These are phyloP conservation scores for Quercus aquifolioides DNA, from an alignment of 306 rosid species.

Conservation along the genomic window DNA sequence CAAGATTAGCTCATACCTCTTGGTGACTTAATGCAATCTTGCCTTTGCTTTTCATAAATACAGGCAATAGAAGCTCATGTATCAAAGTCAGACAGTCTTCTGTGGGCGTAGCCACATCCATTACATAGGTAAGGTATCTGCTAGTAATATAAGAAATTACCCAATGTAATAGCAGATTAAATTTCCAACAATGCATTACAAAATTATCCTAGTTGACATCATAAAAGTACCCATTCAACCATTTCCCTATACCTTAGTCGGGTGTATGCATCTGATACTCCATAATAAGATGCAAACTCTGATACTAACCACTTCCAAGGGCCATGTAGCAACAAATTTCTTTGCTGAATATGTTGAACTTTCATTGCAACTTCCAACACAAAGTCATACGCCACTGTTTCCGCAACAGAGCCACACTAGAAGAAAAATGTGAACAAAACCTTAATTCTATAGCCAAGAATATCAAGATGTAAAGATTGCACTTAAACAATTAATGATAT, in stretches of 20 bases:
- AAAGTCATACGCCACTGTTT: constrained; percentile 33
- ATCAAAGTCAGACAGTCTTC: constrained; percentile 27
- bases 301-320: constrained; percentile 38
- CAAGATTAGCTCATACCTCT: constrained; percentile 20
- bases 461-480: background rate
- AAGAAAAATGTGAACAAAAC: background rate
- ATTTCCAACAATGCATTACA: background rate
- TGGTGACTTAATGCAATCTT: constrained; percentile 22
- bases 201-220: background rate
- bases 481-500: background rate
- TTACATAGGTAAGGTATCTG: constrained; percentile 35
- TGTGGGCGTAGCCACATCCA: constrained; percentile 51
- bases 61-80: constrained; percentile 24
- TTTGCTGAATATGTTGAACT: constrained; percentile 27
- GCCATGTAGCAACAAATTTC: constrained; percentile 25
- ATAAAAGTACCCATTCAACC: background rate
- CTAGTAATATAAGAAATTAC: background rate
- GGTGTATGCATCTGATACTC: constrained; percentile 31
- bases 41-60: constrained; percentile 13
- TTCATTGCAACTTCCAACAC: constrained; percentile 36
- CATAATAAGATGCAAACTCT: constrained; percentile 27
- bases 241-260: constrained; percentile 27
- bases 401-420: constrained; percentile 29
- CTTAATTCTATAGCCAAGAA: background rate
- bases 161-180: background rate